Evolutionary conservation across 164 flowering plant genomes (phyloP), one percentile per base, ranked within the genome.

Genomic region (Berberis thunbergii): DNA sequence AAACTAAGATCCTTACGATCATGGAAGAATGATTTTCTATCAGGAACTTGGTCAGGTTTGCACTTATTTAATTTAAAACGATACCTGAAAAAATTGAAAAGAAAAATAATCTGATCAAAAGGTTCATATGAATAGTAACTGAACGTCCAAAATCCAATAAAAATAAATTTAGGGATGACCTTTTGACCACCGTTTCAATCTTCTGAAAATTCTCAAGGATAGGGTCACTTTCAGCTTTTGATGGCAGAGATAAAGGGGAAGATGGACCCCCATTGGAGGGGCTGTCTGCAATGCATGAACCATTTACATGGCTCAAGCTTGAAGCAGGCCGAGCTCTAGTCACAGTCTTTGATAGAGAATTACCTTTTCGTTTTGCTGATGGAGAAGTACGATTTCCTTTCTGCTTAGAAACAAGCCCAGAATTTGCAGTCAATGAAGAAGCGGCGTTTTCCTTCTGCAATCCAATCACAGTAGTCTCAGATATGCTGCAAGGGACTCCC

Each of bases 151-250:
- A 48, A 43, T 46, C 43, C 40, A 59, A 7, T 4, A 45, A 45
- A 39, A 8, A 3, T 48, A 70, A 73, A 73, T 64, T 52, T 67
- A 49, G 43, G 64, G 13, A 26, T 50, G 64, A 56, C 45, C 7
- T 63, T 10, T 50, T 43, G 50, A 73, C 55, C 4, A 46, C 8
- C 11, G 26, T 53, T 53, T 53, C n/a, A 12, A 53, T 70, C 49
- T 63, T 67, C 59, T 43, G 54, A 48, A 74, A 61, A 62, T 74
- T 70, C 66, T 50, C 43, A 38, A 70, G 64, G 7, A 64, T 8
- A 8, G 62, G 58, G n/a, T 67, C 59, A 40, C 39, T 61, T 49
- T 43, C 41, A 55, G 7, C 41, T 63, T 13, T 67, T 44, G 55
- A 59, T 6, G 59, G 63, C 41, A 26, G 2, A 39, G 52, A 8